Percentiles rank a stretch among this genome's conserved stretches.
phyloP scores from a whole-genome alignment of 2,329 filamentous ascomycete genomes.

The Apiospora kogelbergensis region DNA sequence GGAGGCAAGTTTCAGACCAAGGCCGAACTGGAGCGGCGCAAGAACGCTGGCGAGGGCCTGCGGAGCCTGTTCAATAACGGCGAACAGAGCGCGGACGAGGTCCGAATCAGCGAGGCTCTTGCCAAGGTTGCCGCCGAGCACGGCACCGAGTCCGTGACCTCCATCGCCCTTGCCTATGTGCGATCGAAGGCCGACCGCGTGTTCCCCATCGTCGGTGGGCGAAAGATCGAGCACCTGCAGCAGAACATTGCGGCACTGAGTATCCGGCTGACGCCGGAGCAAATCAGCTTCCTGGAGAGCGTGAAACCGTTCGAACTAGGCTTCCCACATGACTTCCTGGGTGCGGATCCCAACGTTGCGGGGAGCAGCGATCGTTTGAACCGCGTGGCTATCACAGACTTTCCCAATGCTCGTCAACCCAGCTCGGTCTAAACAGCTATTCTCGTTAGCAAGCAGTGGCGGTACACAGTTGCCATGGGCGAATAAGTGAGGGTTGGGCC shows the following conservation, averaged over 20 bases:
- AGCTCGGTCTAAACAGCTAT: not conserved
- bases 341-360: constrained; percentile 23
- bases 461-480: not conserved
- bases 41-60: constrained; percentile 38
- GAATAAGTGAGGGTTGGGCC: not conserved
- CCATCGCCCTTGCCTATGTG: constrained; percentile 53
- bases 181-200: constrained; percentile 47
- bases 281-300: constrained; percentile 51
- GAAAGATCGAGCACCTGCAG: constrained; percentile 49
- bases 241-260: constrained; percentile 54
- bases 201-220: constrained; percentile 50
- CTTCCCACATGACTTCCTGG: constrained; percentile 48
- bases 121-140: constrained; percentile 58
- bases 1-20: constrained; percentile 44
- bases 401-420: not conserved
- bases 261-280: constrained; percentile 45
- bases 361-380: not conserved
- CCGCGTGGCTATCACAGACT: not conserved
- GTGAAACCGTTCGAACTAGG: constrained; percentile 52
- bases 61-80: constrained; percentile 28
- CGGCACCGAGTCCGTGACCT: constrained; percentile 52
- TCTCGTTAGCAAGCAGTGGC: not conserved
- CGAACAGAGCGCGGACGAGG: constrained; percentile 46
- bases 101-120: constrained; percentile 55
- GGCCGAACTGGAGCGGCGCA: constrained; percentile 30